These are phyloP conservation scores for Sugiyamaella castrensis DNA, from an alignment of 1,139 yeast genomes.

Conservation along the genomic window DNA sequence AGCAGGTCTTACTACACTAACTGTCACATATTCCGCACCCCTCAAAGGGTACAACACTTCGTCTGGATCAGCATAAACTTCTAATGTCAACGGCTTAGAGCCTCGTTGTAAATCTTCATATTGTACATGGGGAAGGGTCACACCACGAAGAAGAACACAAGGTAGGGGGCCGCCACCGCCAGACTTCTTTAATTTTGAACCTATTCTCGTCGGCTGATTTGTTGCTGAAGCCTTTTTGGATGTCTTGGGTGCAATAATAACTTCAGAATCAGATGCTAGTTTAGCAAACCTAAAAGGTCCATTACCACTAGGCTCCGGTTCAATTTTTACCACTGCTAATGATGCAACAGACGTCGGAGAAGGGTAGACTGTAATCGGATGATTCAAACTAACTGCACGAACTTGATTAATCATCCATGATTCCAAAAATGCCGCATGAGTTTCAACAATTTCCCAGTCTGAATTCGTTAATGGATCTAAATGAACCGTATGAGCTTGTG, in stretches of 20 bases:
- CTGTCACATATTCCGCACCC: slow-evolving; percentile 50
- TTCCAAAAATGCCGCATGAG: slow-evolving; percentile 77
- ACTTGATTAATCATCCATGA: slow-evolving; percentile 74
- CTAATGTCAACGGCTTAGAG: slow-evolving; percentile 32
- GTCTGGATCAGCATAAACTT: slow-evolving; percentile 46
- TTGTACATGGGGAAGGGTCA: slow-evolving; percentile 51
- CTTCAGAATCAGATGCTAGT: slow-evolving; percentile 70
- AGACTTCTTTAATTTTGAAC: slow-evolving; percentile 10
- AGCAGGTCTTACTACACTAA: slow-evolving; percentile 47
- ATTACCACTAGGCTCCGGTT: slow-evolving; percentile 40
- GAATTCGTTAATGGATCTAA: slow-evolving; percentile 73
- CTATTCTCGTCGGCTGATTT: slow-evolving; percentile 5
- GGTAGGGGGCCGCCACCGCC: slow-evolving; percentile 31
- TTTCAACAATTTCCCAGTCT: slow-evolving; percentile 91
- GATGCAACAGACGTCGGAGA: slow-evolving; percentile 62
- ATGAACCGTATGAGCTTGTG: slow-evolving; percentile 57
- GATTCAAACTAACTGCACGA: slow-evolving; percentile 64
- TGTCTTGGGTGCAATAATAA: slow-evolving; percentile 78
- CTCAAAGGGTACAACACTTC: slow-evolving; percentile 39
- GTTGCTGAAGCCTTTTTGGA: slow-evolving; percentile 38
- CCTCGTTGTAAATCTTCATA: slow-evolving; percentile 8
- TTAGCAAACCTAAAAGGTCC: slow-evolving; percentile 46
- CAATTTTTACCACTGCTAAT: slow-evolving; percentile 61
- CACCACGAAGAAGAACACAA: slow-evolving; percentile 50
- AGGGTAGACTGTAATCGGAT: slow-evolving; percentile 68